Percentiles rank a stretch among this genome's conserved stretches.
phyloP scores from a whole-genome alignment of 768 basidiomycete genomes.

The Phanerochaete carnosa region DNA sequence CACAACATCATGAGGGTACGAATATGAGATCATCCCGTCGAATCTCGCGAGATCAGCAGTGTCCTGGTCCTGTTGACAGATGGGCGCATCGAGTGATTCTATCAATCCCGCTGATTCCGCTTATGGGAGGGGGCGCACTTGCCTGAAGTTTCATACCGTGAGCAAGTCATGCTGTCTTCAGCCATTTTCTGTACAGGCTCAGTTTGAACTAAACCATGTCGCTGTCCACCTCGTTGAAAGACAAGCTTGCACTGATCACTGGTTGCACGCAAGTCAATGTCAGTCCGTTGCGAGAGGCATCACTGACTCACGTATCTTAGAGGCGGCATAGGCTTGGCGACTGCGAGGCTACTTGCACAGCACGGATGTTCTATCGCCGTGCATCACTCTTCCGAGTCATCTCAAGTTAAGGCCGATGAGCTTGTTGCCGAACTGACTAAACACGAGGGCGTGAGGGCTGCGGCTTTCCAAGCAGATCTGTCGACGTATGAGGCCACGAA shows the following conservation, averaged over 20 bases:
- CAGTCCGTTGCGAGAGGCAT: neutral
- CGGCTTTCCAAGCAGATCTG: constrained; percentile 47
- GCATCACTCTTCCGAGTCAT: constrained; percentile 42
- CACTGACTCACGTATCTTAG: constrained; percentile 21
- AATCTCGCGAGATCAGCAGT: no score
- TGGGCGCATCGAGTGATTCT: no score
- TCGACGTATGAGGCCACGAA: constrained; percentile 43
- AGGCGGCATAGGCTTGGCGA: constrained; percentile 52
- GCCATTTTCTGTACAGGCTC: no score
- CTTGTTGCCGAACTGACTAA: constrained; percentile 36
- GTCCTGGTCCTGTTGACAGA: no score
- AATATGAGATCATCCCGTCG: no score
- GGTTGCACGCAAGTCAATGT: constrained; percentile 36
- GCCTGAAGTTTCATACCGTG: no score
- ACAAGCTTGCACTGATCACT: constrained; percentile 34
- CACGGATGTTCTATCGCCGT: constrained; percentile 44
- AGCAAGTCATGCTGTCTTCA: no score
- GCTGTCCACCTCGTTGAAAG: constrained; percentile 15
- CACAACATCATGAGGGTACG: no score
- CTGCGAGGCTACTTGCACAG: constrained; percentile 42
- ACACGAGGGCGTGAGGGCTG: constrained; percentile 33
- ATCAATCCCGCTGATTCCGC: no score
- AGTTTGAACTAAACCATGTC: neutral
- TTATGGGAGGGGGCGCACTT: no score
- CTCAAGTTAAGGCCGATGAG: constrained; percentile 32